Evolutionary conservation across 1,284 basidiomycete genomes (phyloP), one percentile per base, ranked within the genome.

Genomic region (Ganoderma lingzhi): DNA sequence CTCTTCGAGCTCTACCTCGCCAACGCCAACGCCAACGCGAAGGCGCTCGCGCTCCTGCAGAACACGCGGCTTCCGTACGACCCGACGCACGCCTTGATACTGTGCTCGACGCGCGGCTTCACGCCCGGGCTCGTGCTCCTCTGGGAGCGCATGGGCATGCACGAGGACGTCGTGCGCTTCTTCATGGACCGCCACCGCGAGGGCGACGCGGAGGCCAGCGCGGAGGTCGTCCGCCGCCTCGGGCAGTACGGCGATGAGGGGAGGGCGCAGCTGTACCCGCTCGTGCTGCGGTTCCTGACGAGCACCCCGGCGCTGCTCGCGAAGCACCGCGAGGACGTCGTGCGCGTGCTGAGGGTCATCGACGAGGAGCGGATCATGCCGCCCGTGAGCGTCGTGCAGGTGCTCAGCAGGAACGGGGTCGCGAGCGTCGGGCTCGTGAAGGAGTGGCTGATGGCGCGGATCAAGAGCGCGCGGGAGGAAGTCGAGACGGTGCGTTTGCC

Each of bases 131-230:
- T 98, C 12, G 92, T 99, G 0, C 83, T 94, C 10, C 84, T 99
- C 0, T 99, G 96, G 93, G 97, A 99, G 82, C 90, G 89, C 65
- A 86, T 96, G 84, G 96, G 93, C 2, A 97, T 99, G 96, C 95
- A 96, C 80, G 98, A 99, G 76, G 97, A 98, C 73, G 91, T 99
- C 48, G 77, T 99, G 37, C 88, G 96, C 28, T 96, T 95, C 83
- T 96, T 93, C 91, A 97, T 97, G 87, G 93, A 91, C 66, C 85
- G 84, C 71, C 85, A 90, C 74, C 85, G 83, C 39, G 83, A 83
- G 15, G 84, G 82, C 6, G 76, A 79, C 4, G 76, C 83, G 0
- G 81, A 76, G 30, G 88, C 90, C 2, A 92, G 92, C 4, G 78
- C 78, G 1, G 87, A 94, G 76, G 94, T 98, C 10, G 83, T 98